A percentile compares a stretch with the other conserved stretches of the same genome.
Evolutionary conservation across 306 rosid genomes (phyloP).

Genomic region (Begonia fuchsioides): DNA sequence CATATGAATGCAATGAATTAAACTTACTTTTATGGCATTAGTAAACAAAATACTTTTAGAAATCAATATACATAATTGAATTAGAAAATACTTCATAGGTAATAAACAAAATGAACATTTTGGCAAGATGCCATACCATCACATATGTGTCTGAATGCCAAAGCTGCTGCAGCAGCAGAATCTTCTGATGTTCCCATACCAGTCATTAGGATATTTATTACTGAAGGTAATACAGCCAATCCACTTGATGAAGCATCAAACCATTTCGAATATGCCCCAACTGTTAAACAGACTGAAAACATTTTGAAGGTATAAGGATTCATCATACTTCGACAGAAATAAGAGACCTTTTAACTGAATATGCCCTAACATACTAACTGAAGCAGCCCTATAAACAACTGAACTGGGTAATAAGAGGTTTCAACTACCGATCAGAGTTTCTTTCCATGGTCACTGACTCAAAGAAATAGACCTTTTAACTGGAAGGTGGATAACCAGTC

Average conservation of each 20-base stretch:
- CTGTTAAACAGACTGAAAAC: conserved; percentile 74
- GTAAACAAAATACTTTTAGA: too few relatives aligned
- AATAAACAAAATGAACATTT: conserved; percentile 9
- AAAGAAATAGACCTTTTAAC: too few relatives aligned
- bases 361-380: too few relatives aligned
- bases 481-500: too few relatives aligned
- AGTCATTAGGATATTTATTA: conserved; percentile 74
- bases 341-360: too few relatives aligned
- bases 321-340: conserved; percentile 2
- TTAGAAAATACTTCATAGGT: background rate
- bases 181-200: conserved; percentile 93
- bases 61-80: too few relatives aligned
- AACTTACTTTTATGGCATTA: too few relatives aligned
- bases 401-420: conserved; percentile 1
- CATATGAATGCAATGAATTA: too few relatives aligned
- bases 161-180: conserved; percentile 94
- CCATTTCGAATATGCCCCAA: conserved; percentile 98
- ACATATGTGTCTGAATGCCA: conserved; percentile 92
- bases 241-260: conserved; percentile 83
- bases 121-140: conserved; percentile 44
- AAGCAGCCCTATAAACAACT: conserved; percentile 6
- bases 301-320: conserved; percentile 9
- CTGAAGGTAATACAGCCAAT: conserved; percentile 63
- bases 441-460: background rate
- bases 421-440: conserved; percentile 1